Percentiles rank a stretch among this genome's conserved stretches.
These are phyloP conservation scores for Penicillium paradoxum DNA, from an alignment of 495 filamentous ascomycete species.

Conservation along the genomic window DNA sequence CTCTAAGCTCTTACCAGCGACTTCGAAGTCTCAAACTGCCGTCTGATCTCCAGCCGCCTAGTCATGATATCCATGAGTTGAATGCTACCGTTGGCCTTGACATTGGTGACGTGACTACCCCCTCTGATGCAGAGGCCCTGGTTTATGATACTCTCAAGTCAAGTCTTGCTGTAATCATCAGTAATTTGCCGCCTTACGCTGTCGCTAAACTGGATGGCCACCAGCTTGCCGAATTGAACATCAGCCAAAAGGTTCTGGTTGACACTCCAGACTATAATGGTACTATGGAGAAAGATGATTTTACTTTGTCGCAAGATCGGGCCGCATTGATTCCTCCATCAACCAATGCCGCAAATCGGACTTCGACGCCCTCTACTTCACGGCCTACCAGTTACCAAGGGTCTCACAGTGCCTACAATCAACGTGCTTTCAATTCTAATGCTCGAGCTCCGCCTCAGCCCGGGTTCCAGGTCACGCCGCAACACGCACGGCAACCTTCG, in stretches of 20 bases:
- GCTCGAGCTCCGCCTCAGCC: constrained; percentile 28
- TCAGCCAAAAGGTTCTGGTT: constrained; percentile 76
- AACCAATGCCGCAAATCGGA: constrained; percentile 25
- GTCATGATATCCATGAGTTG: constrained; percentile 39
- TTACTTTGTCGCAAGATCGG: constrained; percentile 37
- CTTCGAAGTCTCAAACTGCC: constrained; percentile 63
- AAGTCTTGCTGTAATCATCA: constrained; percentile 66
- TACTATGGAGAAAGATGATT: constrained; percentile 82
- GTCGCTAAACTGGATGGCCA: constrained; percentile 83
- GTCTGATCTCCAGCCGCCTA: constrained; percentile 13
- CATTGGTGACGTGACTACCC: constrained; percentile 42
- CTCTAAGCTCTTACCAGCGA: constrained; percentile 78
- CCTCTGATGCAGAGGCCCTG: constrained; percentile 60
- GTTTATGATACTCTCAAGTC: constrained; percentile 72
- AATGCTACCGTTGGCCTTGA: constrained; percentile 29
- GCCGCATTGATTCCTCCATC: constrained; percentile 28
- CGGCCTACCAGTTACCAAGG: constrained; percentile 30
- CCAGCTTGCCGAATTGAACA: constrained; percentile 71
- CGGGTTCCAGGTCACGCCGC: constrained; percentile 36
- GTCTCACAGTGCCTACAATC: constrained; percentile 29
- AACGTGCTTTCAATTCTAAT: constrained; percentile 32
- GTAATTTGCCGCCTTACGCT: constrained; percentile 75
- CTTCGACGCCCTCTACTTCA: constrained; percentile 26
- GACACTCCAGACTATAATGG: constrained; percentile 68
- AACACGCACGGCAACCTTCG: constrained; percentile 40